A percentile compares a stretch with the other conserved stretches of the same genome.
Evolutionary conservation across 257 asterid genomes (phyloP).

Genomic region (Rauvolfia tetraphylla): DNA sequence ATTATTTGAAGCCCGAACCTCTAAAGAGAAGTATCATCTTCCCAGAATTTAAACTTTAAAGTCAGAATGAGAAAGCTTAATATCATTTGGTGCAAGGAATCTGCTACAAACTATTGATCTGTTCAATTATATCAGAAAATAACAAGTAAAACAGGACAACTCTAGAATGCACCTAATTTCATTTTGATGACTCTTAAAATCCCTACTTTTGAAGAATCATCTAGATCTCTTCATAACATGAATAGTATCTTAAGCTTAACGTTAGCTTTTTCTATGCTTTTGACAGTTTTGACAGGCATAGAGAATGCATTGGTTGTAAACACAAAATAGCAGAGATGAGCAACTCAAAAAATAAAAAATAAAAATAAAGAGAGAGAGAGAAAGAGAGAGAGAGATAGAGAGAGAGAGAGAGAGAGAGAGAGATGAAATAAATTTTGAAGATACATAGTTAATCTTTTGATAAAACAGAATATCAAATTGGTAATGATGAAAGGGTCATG

Average conservation of each 20-base stretch:
- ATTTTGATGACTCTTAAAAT: background rate
- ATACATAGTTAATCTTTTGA: background rate
- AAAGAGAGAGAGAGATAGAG: too few species aligned
- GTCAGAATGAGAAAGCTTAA: background rate
- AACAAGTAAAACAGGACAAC: background rate
- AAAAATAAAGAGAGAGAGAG: too few species aligned
- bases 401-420: too few species aligned
- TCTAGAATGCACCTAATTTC: too few species aligned
- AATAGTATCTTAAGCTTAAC: background rate
- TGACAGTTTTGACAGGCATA: background rate
- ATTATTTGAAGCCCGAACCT: background rate
- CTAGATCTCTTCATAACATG: background rate
- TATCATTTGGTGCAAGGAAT: background rate
- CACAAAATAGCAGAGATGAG: background rate
- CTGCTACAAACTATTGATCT: background rate
- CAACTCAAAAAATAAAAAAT: too few species aligned
- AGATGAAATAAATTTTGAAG: too few species aligned
- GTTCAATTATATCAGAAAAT: background rate
- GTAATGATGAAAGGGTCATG: background rate
- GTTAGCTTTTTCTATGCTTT: background rate
- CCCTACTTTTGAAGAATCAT: background rate
- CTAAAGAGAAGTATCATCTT: background rate
- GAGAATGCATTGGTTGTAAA: background rate
- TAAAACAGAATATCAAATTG: background rate
- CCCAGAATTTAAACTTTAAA: background rate